Evolutionary conservation across 2,329 filamentous ascomycete species (phyloP).

Genomic region (Geosmithia putterillii): DNA sequence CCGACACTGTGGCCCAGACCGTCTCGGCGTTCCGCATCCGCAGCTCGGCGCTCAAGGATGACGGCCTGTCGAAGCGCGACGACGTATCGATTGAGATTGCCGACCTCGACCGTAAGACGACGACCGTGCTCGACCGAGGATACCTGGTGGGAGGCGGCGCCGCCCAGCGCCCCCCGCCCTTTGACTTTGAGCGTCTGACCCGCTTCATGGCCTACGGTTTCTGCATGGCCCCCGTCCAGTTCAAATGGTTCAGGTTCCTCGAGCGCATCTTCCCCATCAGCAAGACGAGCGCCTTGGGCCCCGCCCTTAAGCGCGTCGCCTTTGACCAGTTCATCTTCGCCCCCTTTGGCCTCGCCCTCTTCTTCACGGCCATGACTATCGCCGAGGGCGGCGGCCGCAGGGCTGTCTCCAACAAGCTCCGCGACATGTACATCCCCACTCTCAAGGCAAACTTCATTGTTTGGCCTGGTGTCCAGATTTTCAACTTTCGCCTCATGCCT

Average conservation of each 20-base stretch:
- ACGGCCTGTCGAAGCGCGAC: slow-evolving; percentile 46
- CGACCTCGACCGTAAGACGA: slow-evolving; percentile 73
- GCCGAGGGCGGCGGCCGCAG: slow-evolving; percentile 81
- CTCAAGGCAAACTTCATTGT: slow-evolving; percentile 92
- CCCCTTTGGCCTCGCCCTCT: slow-evolving; percentile 72
- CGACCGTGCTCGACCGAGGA: slow-evolving; percentile 51
- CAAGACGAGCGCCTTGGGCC: slow-evolving; percentile 59
- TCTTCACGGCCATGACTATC: slow-evolving; percentile 95
- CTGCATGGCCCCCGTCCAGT: slow-evolving; percentile 88
- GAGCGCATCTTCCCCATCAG: slow-evolving; percentile 73
- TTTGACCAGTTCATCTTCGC: slow-evolving; percentile 92
- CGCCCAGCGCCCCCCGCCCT: slow-evolving; percentile 57
- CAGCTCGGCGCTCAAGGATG: slow-evolving; percentile 49
- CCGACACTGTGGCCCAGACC: slow-evolving; percentile 89
- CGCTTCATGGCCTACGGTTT: slow-evolving; percentile 98
- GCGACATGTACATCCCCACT: slow-evolving; percentile 87
- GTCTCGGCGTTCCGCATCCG: slow-evolving; percentile 72
- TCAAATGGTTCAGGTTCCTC: slow-evolving; percentile 89
- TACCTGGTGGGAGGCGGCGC: slow-evolving; percentile 41
- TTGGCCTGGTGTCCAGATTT: slow-evolving; percentile 90
- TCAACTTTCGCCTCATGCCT: slow-evolving; percentile 93
- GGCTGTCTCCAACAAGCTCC: slow-evolving; percentile 71
- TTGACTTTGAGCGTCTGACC: slow-evolving; percentile 90
- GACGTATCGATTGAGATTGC: slow-evolving; percentile 76
- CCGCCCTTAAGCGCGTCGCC: slow-evolving; percentile 79